phyloP scores from a whole-genome alignment of 2,329 filamentous ascomycete genomes.

The Scleromitrula shiraiana region DNA sequence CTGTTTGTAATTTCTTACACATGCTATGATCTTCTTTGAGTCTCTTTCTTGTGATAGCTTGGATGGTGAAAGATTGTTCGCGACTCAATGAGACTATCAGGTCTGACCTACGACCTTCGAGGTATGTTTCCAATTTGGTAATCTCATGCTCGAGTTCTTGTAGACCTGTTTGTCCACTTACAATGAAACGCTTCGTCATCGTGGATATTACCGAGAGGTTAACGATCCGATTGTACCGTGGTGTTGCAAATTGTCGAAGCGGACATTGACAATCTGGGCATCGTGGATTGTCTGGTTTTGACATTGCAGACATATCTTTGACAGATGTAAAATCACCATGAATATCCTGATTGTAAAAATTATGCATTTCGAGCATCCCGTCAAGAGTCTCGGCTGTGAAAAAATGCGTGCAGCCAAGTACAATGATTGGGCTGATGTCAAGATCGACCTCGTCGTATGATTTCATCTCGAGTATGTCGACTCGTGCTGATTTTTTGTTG shows the following conservation, averaged over 20 bases:
- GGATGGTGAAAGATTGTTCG: too few species aligned
- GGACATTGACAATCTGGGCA: slow-evolving; percentile 31
- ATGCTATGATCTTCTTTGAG: slow-evolving; percentile 17
- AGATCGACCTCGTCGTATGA: slow-evolving; percentile 50
- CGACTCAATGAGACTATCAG: not conserved
- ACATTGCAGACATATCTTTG: slow-evolving; percentile 21
- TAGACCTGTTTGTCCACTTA: slow-evolving; percentile 24
- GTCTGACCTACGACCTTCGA: slow-evolving; percentile 6
- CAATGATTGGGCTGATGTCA: slow-evolving; percentile 51
- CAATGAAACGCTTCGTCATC: slow-evolving; percentile 32
- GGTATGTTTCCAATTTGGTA: slow-evolving; percentile 13
- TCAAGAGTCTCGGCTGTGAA: slow-evolving; percentile 53
- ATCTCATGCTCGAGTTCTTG: slow-evolving; percentile 21
- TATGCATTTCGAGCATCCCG: slow-evolving; percentile 43
- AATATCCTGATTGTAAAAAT: slow-evolving; percentile 28
- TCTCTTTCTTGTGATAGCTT: too few species aligned
- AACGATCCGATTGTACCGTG: slow-evolving; percentile 33
- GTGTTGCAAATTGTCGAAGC: slow-evolving; percentile 28
- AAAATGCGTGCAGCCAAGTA: slow-evolving; percentile 56
- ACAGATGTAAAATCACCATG: slow-evolving; percentile 23
- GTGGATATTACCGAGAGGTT: slow-evolving; percentile 33
- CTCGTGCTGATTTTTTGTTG: slow-evolving; percentile 34
- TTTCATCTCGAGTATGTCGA: slow-evolving; percentile 49
- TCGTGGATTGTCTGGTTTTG: slow-evolving; percentile 23
- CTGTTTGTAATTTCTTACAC: slow-evolving; percentile 15